Base-by-base conservation (phyloP, 306 rosid species). In the Ceratonia siliqua region DNA sequence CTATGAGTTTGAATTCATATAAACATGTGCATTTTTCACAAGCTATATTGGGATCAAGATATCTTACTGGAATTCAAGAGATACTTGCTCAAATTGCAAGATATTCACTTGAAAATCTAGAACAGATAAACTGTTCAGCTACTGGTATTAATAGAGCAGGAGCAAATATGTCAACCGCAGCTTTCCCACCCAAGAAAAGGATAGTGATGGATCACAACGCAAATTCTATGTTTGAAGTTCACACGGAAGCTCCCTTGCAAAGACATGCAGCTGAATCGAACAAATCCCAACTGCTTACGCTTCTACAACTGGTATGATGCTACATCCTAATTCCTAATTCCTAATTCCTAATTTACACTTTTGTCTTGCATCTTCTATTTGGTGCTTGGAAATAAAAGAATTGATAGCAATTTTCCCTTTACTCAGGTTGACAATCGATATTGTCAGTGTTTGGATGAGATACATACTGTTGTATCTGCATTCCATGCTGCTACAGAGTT, bases 401-500 rank as follows among this genome's bases (percentile, higher is more conserved):
- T 28, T 28, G 4, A 33, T n/a, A 30, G 10, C 63, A 61, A 69
- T 52, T 38, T 63, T 38, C 0, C 66, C 27, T 78, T 63, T 55
- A 24, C 81, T 63, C 75, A 92, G 97, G 95, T 94, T 58, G 98
- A 94, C 70, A 87, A 77, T 8, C 85, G 87, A 53, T 91, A 89
- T 77, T 87, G 80, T 76, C 92, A 79, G 59, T 90, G 95, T 78
- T 57, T 90, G 85, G 92, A 88, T 41, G 97, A 94, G 87, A 75
- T 94, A 48, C 96, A 91, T 63, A 88, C 90, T 2, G 91, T 91
- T 38, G 72, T 85, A 50, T 88, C 95, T 12, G 97, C 97, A 33
- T 91, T 94, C 63, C 90, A 88, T 73, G 96, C 93, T n/a, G 96
- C 92, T 27, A 88, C 97, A 0, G 93, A 94, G 83, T 64, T 87